Evolutionary conservation across 2,329 filamentous ascomycete genomes (phyloP), one percentile per base, ranked within the genome.

Genomic region (Clathrospora elynae): DNA sequence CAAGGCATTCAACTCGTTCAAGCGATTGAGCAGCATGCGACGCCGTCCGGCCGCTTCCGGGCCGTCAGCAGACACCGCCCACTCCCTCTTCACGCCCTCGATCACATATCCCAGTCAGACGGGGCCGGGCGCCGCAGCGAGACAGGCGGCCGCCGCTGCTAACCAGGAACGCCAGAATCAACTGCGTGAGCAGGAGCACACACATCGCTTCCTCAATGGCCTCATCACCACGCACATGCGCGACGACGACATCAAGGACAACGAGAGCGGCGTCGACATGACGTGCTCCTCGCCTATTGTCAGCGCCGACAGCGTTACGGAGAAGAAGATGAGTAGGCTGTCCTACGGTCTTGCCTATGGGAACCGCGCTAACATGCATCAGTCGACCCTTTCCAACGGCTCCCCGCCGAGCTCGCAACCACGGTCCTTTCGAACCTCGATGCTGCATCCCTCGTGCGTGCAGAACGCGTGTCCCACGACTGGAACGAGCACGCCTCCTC

Each of bases 351-450:
- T 17, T 17, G 25, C 22, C 10, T 17, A 25, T 7, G 20, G 5
- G 25, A 18, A 12, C 25, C 24, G 12, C 28, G 53, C 49, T 49
- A 48, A 59, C 34, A 31, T 42, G 18, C 17, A n/a, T 23, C 22
- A 62, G 52, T 61, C 73, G 81, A 85, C 59, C 80, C 81, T 13
- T 73, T 80, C 22, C 67, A 70, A 25, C 67, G 72, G 6, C 71
- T 87, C 3, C 83, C 83, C 2, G 68, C 76, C 8, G 84, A 86
- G 64, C 72, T 86, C 26, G 73, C 78, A 46, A 76, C 80, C 17
- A 73, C 80, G 28, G 75, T 86, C 35, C 73, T 87, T 41, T 78
- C 79, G 1, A 79, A 79, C 57, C 75, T 86, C 26, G 82, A 85
- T 49, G 77, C 78, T 5, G 64, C 71, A 25, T 80, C 81, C 5